Conservation (phyloP, 164 flowering plant genomes). For the Akebia trifoliata region DNA sequence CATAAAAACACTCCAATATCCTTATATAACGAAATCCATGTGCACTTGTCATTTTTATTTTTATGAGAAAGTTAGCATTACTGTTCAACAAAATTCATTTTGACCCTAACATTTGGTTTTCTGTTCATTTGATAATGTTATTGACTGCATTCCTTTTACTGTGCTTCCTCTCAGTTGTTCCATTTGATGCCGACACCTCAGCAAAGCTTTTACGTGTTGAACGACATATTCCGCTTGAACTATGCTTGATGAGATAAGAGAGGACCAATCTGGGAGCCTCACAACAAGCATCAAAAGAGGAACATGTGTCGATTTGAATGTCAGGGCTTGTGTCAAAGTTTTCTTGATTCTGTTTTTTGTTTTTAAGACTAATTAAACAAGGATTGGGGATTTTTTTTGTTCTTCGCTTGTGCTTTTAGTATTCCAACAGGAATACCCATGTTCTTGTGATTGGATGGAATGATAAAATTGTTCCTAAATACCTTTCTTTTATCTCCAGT, state of each 20-base stretch:
- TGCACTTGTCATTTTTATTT: no score
- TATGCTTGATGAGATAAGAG: constrained; percentile 41
- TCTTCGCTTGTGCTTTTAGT: constrained; percentile 3
- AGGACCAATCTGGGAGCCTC: not conserved
- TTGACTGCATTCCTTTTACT: not conserved
- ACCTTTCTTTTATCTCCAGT: not conserved
- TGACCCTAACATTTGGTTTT: not conserved
- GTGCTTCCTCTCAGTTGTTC: constrained; percentile 49
- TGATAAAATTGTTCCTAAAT: not conserved
- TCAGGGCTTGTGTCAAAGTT: constrained; percentile 10
- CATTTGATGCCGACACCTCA: constrained; percentile 71
- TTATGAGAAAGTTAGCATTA: no score
- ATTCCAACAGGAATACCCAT: not conserved
- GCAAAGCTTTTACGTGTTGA: constrained; percentile 61
- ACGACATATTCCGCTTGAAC: constrained; percentile 79
- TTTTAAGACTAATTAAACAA: constrained; percentile 13
- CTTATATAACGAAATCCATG: no score
- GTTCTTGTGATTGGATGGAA: constrained; percentile 4
- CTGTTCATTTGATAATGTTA: not conserved
- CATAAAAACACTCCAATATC: no score
- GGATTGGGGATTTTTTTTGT: constrained; percentile 12
- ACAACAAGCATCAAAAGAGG: constrained; percentile 3
- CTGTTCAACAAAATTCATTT: not conserved
- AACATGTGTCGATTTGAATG: constrained; percentile 1
- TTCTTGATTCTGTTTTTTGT: constrained; percentile 11